Base-by-base conservation (phyloP, 1,284 basidiomycete species). In the Hypsizygus ulmarius region DNA sequence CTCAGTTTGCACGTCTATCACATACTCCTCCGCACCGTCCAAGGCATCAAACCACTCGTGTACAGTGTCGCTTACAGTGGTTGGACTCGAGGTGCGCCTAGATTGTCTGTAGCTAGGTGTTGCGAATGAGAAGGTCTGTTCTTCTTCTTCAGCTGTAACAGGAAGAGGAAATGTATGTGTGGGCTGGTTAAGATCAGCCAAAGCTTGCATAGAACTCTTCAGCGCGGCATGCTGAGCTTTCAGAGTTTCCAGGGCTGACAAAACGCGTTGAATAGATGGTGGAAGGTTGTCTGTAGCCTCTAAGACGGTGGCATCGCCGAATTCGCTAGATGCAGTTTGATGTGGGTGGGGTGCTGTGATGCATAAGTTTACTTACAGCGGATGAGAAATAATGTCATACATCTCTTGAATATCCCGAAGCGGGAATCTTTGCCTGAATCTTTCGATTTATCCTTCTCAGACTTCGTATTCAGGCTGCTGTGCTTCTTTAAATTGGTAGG, bases 1-100 rank as follows among this genome's bases (percentile, higher is more conserved):
- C 25, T 75, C 75, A 21, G 63, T 53, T 9, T 71, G 59, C 2
- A 62, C 63, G 45, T 87, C 83, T 52, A 90, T 64, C 1, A 86
- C 60, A 61, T 82, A 89, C 59, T 90, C 87, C 59, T 89, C 78
- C 7, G 82, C 79, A 0, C 82, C 73, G 49, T 79, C 79, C 15
- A 69, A 61, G 10, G 87, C 87, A 54, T 90, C 87, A 58, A 77
- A 90, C 87, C 87, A 90, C 56, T 87, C 77, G 46, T 77, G 74
- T 42, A 73, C 67, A 14, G 73, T 75, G 48, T 81, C 84, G 45
- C 78, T 82, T n/a, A 74, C 63, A 16, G 75, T 75, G 12, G 82
- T 83, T 16, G 71, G 62, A 15, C 74, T 68, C 8, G 84, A 85
- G 49, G 72, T 63, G 27, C 77, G 75, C 35, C 72, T 72, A 11